Conservation (phyloP, 2,329 filamentous ascomycete genomes). For the Boeremia exigua region DNA sequence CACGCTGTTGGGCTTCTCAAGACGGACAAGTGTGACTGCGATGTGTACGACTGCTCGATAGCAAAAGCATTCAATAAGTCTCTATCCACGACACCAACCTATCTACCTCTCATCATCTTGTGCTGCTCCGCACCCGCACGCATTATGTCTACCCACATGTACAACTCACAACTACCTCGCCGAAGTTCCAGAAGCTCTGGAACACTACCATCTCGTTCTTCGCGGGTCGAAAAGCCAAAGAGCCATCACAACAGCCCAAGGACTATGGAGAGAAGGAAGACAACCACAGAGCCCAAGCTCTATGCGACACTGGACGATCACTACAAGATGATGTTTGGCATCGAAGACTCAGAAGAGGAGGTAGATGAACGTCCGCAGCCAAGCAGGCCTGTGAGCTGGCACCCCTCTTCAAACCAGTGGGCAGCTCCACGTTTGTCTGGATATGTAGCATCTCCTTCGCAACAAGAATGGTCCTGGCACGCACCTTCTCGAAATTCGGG, state of each 20-base stretch:
- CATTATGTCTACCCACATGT: slow-evolving; percentile 38
- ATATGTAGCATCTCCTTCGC: slow-evolving; percentile 30
- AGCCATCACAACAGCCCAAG: slow-evolving; percentile 49
- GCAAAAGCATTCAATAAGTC: slow-evolving; percentile 10
- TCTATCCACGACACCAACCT: slow-evolving; percentile 14
- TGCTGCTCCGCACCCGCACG: slow-evolving; percentile 21
- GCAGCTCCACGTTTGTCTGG: slow-evolving; percentile 27
- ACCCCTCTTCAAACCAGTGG: slow-evolving; percentile 65
- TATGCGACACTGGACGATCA: slow-evolving; percentile 50
- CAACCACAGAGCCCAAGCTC: slow-evolving; percentile 45
- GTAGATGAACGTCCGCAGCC: slow-evolving; percentile 34
- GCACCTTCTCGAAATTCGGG: slow-evolving; percentile 34
- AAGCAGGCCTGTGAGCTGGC: slow-evolving; percentile 74
- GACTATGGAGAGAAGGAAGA: slow-evolving; percentile 46
- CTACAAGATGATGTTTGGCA: slow-evolving; percentile 51
- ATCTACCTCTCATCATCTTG: slow-evolving; percentile 13
- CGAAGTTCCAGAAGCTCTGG: slow-evolving; percentile 43
- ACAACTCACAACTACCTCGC: slow-evolving; percentile 35
- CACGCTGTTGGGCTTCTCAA: slow-evolving; percentile 23
- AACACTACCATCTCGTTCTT: slow-evolving; percentile 38
- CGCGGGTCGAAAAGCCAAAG: slow-evolving; percentile 49
- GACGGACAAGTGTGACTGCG: slow-evolving; percentile 26
- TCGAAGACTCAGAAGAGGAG: slow-evolving; percentile 34
- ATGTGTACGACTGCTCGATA: slow-evolving; percentile 25
- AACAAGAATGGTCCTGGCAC: slow-evolving; percentile 38